Base-by-base conservation (phyloP, 225 moss, liverwort and hornwort species). In the Physcomitrium patens region DNA sequence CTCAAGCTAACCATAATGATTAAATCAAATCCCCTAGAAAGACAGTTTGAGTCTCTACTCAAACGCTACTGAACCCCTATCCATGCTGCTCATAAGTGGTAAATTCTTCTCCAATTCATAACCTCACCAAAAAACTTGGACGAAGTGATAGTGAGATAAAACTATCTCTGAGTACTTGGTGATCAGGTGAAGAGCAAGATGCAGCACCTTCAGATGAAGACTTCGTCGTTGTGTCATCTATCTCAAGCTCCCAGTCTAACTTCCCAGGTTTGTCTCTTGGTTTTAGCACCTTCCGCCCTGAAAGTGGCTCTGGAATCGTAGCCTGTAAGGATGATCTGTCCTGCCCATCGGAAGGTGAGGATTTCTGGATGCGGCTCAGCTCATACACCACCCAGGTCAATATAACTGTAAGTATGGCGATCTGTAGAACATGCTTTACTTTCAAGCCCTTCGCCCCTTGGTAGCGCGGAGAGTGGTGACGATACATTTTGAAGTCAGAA, bases 391-490 rank as follows among this genome's bases (percentile, higher is more conserved):
- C 63, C 84, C 84, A 84, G n/a, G 84, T 80, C 73, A 80, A 64
- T 55, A 84, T 77, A 55, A 77, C 65, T 4, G 65, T 70, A 7
- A 77, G 43, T 43, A 84, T 69, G 12, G 47, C 74, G 53, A 80
- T 77, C 74, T 84, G 84, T 28, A 84, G 65, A 41, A 84, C 69
- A 74, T 84, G 84, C 62, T 84, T 84, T 52, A 84, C 84, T 73
- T 84, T 84, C 60, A 84, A 26, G 31, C 77, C 80, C 44, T 80
- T 80, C 59, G 73, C 58, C 65, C 77, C 73, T 43, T 74, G 80
- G 69, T 80, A 77, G 65, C 80, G 84, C 22, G 80, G 76, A 8
- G 80, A 74, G 50, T 73, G 65, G 50, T 76, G 71, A 51, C 70
- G 80, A 71, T 70, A 53, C 80, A 76, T 80, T 76, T 19, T 76